These are phyloP conservation scores for Piper betle DNA, from an alignment of 164 flowering plant genomes.

Conservation along the genomic window DNA sequence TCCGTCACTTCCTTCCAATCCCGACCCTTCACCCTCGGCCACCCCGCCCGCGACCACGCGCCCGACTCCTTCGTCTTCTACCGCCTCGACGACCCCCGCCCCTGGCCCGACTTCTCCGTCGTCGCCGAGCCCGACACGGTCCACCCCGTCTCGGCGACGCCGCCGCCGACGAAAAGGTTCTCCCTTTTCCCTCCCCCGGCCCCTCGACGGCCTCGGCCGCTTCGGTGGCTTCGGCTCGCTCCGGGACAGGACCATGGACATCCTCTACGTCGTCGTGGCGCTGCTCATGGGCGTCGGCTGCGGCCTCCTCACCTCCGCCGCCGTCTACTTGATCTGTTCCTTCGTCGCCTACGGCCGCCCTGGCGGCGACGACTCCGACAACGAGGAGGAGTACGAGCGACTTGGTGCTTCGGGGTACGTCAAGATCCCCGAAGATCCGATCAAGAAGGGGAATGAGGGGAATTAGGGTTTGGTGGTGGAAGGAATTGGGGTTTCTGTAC, in stretches of 20 bases:
- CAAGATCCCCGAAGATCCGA: slow-evolving; percentile 18
- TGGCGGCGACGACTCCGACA: slow-evolving; percentile 15
- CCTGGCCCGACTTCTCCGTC: slow-evolving; percentile 3
- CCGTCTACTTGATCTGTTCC: slow-evolving; percentile 39
- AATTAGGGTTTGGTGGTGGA: slow-evolving; percentile 7
- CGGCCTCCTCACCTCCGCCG: slow-evolving; percentile 1
- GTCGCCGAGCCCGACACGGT: background rate
- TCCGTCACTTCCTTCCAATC: too few relatives aligned
- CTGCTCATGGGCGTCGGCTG: too few relatives aligned
- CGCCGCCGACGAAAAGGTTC: background rate
- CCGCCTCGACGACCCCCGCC: too few relatives aligned
- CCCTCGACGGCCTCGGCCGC: background rate
- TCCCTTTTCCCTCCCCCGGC: background rate
- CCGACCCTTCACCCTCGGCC: too few relatives aligned
- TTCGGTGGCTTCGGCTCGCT: slow-evolving; percentile 5
- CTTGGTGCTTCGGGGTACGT: slow-evolving; percentile 18
- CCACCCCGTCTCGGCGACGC: background rate
- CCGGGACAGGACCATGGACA: too few relatives aligned
- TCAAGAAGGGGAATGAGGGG: slow-evolving; percentile 19
- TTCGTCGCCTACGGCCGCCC: slow-evolving; percentile 20
- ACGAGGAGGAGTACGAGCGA: slow-evolving; percentile 10
- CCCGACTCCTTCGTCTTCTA: too few relatives aligned
- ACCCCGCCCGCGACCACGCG: too few relatives aligned
- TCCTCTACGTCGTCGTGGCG: too few relatives aligned
- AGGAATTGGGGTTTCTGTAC: background rate